Conservation (phyloP, 257 asterid genomes). For the Penstemon newberryi region DNA sequence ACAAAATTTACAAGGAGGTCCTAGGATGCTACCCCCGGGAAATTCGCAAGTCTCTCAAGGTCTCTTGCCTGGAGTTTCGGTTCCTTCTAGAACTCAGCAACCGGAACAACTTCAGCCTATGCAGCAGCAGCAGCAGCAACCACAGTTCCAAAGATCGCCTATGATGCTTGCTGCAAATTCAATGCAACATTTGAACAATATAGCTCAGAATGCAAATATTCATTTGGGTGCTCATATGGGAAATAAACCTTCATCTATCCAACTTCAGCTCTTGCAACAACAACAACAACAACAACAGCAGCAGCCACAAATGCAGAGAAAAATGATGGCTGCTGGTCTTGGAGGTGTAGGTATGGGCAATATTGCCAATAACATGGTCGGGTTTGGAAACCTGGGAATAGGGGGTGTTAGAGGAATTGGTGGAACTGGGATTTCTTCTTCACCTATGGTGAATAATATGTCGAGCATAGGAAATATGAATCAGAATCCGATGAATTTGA, state of each 20-base stretch:
- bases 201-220: constrained; percentile 64
- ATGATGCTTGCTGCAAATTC: constrained; percentile 65
- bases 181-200: constrained; percentile 58
- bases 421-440: constrained; percentile 67
- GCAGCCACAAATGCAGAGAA: constrained; percentile 61
- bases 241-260: constrained; percentile 53
- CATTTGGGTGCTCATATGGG: constrained; percentile 61
- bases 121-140: constrained; percentile 66
- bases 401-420: constrained; percentile 74
- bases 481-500: constrained; percentile 60
- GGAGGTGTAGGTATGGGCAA: constrained; percentile 76
- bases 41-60: constrained; percentile 79
- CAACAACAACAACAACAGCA: constrained; percentile 54
- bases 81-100: constrained; percentile 69
- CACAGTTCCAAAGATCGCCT: constrained; percentile 78
- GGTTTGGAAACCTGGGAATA: constrained; percentile 44
- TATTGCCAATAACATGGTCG: constrained; percentile 65
- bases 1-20: constrained; percentile 58
- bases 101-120: constrained; percentile 54
- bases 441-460: constrained; percentile 59
- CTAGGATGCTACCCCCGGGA: constrained; percentile 69
- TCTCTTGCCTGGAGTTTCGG: constrained; percentile 50
- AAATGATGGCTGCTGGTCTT: constrained; percentile 64
- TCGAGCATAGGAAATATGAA: constrained; percentile 64
- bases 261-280: constrained; percentile 69